These are phyloP conservation scores for Sclerotinia spermophila DNA, from an alignment of 2,329 filamentous ascomycete species.

Conservation along the genomic window DNA sequence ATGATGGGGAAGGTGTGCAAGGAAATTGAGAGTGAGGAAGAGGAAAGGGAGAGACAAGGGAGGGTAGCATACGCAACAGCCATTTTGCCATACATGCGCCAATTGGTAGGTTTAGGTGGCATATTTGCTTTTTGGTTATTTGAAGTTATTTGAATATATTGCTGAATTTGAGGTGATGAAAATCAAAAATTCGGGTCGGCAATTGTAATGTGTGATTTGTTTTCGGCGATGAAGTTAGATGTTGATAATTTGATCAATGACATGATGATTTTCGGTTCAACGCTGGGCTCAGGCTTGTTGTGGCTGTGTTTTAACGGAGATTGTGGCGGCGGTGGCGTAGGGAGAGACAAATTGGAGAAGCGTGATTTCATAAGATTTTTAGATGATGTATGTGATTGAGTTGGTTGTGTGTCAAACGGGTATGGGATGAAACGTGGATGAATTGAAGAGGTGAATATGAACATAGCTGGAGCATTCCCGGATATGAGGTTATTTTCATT, in stretches of 20 bases:
- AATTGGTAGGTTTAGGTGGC: slow-evolving; percentile 50
- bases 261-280: slow-evolving; percentile 14
- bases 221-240: not conserved
- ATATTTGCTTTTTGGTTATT: slow-evolving; percentile 29
- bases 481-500: not conserved
- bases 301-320: not conserved
- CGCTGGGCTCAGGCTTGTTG: slow-evolving; percentile 1
- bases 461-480: not conserved
- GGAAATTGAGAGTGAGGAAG: not conserved
- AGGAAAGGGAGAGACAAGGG: slow-evolving; percentile 11
- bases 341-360: slow-evolving; percentile 11
- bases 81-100: slow-evolving; percentile 66
- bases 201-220: slow-evolving; percentile 1
- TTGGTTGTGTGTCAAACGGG: not conserved
- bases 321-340: slow-evolving; percentile 9
- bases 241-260: slow-evolving; percentile 13
- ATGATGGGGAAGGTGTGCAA: not conserved
- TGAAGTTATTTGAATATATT: not conserved
- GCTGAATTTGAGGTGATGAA: not conserved
- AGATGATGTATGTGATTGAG: not conserved
- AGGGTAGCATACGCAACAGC: slow-evolving; percentile 55
- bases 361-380: slow-evolving; percentile 2
- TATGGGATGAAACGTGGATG: not conserved
- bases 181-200: not conserved
- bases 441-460: too few relatives aligned